Evolutionary conservation across 768 basidiomycete genomes (phyloP), one percentile per base, ranked within the genome.

Genomic region (Tulasnella sp.): DNA sequence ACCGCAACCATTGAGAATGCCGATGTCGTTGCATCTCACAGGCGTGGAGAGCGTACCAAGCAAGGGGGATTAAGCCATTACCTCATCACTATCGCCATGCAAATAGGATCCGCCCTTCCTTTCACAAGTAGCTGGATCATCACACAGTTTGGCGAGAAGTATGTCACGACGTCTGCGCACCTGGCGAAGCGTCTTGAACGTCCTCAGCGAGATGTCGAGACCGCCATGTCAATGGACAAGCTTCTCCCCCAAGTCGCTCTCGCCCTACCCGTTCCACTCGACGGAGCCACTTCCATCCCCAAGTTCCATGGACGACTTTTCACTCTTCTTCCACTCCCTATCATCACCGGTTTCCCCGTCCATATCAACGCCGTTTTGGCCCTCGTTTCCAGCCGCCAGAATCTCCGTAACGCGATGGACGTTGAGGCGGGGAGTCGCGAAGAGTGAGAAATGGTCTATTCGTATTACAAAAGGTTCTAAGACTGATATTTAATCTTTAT

Each of bases 301-400:
- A 20, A 32, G 16, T 48, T 69, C 15, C 29, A 37, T 4, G 88
- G 88, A 1, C 83, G 86, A 2, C 82, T 89, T 23, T 89, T 88
- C 80, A 88, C 88, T 0, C 87, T 84, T 70, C 85, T 89, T 4
- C 88, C 88, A 0, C 82, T 89, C 0, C 74, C 74, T 13, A 75
- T 75, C 23, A 15, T 61, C 11, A 75, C 74, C n/a, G 18, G 18
- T 5, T 75, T 75, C 37, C 74, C 74, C 23, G 39, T 75, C 9
- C 74, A 75, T 20, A 75, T 75, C 55, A n/a, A 75, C 18, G 44
- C 74, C 9, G 51, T 75, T 11, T 10, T 75, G 20, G 74, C 74
- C 0, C 88, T 88, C 0, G 81, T 1, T 74, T 10, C 74, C 39
- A 51, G 55, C 11, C 74, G 74, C 37, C 74, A 57, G 37, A 75